These are phyloP conservation scores for Penicillium sp. DNA, from an alignment of 2,329 filamentous ascomycete genomes.

Conservation along the genomic window DNA sequence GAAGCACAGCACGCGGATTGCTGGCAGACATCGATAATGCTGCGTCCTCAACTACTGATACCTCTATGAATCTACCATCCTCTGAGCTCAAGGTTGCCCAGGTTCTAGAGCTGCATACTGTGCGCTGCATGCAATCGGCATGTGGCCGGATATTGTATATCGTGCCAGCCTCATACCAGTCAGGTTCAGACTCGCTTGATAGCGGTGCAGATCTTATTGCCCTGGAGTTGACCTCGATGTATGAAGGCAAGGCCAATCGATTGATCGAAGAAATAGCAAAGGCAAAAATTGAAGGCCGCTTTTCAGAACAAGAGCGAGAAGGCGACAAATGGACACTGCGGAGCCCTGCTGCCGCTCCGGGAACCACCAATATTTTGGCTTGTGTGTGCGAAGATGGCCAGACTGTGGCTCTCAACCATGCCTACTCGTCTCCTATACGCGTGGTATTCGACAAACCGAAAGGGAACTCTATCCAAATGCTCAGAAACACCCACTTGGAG, in stretches of 20 bases:
- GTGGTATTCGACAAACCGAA: slow-evolving; percentile 40
- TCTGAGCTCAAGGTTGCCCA: slow-evolving; percentile 76
- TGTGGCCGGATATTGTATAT: slow-evolving; percentile 43
- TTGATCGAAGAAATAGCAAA: slow-evolving; percentile 85
- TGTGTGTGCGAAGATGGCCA: slow-evolving; percentile 45
- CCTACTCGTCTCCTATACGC: slow-evolving; percentile 33
- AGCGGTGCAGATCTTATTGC: slow-evolving; percentile 56
- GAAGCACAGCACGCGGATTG: slow-evolving; percentile 72
- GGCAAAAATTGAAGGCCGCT: slow-evolving; percentile 81
- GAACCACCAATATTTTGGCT: slow-evolving; percentile 55
- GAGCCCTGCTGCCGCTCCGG: slow-evolving; percentile 61
- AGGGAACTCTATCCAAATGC: slow-evolving; percentile 27
- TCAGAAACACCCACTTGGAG: slow-evolving; percentile 39
- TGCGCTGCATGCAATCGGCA: slow-evolving; percentile 62
- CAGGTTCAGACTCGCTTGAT: slow-evolving; percentile 19
- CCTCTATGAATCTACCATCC: slow-evolving; percentile 29
- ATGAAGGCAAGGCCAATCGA: slow-evolving; percentile 74
- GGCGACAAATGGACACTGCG: slow-evolving; percentile 77
- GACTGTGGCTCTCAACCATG: slow-evolving; percentile 55
- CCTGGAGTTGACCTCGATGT: slow-evolving; percentile 71
- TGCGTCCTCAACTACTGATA: slow-evolving; percentile 53
- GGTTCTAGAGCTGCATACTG: slow-evolving; percentile 67
- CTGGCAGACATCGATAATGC: slow-evolving; percentile 84
- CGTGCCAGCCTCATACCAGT: slow-evolving; percentile 28
- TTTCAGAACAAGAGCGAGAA: slow-evolving; percentile 80